Evolutionary conservation across 257 asterid genomes (phyloP), one percentile per base, ranked within the genome.

Genomic region (Solanum gracilifrons): DNA sequence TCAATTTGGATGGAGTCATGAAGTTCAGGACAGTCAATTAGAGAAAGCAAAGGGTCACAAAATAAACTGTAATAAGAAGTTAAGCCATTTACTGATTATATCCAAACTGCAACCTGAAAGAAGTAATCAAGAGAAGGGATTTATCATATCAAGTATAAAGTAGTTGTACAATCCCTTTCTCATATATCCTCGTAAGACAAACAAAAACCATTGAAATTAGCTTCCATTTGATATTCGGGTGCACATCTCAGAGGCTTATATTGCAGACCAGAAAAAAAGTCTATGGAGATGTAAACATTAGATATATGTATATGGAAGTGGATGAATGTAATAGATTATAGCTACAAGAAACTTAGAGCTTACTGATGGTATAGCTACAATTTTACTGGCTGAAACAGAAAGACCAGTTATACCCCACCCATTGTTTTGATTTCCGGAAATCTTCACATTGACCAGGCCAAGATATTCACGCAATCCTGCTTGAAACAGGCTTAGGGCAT

Each of bases 321-420:
- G 84, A 62, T 35, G 77, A 21, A 72, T 72, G 23, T 13, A 46
- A 36, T 23, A 25, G 73, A 48, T 51, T 43, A 43, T 86, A 32
- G 43, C 75, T 12, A 20, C 2, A 35, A 85, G 69, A 12, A 85
- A 36, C 76, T 64, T 82, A 43, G 20, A 72, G 36, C 85, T 46
- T 86, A 87, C 75, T 3, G 73, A 92, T 37, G 98, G 98, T 85
- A 93, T 92, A 77, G 86, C 93, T 86, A 91, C 92, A 13, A 97
- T 95, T 94, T 95, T 97, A 91, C 98, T 94, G 87, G 99, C 99
- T 43, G 98, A 91, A 88, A 97, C 89, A 9, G 99, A 94, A 87
- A 97, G 98, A 87, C 96, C 96, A 85, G 98, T 95, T 89, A 97
- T 93, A 82, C 97, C 95, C 99, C 99, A 97, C 64, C 93, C 94